Conservation (phyloP, 2,329 filamentous ascomycete genomes). For the Aspergillus flavus region DNA sequence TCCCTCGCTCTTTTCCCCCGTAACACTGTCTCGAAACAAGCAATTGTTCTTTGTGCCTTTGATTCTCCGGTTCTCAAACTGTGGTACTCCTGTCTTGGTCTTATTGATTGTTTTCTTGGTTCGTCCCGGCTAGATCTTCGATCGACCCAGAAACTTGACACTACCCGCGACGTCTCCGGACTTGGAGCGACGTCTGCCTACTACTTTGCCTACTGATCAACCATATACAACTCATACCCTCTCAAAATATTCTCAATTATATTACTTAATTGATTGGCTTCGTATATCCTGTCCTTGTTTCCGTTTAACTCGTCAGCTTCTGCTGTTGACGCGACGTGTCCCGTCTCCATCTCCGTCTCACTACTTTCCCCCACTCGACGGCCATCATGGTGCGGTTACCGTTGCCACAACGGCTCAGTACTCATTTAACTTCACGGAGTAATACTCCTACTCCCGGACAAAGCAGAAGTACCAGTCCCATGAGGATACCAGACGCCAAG, state of each 20-base stretch:
- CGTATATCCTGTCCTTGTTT: neutral
- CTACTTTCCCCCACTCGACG: conserved; percentile 23
- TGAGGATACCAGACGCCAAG: conserved; percentile 45
- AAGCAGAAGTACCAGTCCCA: conserved; percentile 46
- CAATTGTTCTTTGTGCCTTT: neutral
- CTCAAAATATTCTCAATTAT: neutral
- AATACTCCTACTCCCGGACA: conserved; percentile 43
- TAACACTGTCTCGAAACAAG: neutral
- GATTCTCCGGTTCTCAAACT: neutral
- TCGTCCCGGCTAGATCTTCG: conserved; percentile 34
- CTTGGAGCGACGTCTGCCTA: neutral
- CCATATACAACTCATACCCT: neutral
- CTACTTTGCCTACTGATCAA: neutral
- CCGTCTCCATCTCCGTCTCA: conserved; percentile 12
- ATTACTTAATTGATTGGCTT: neutral
- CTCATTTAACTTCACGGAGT: conserved; percentile 46
- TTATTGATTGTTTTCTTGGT: conserved; percentile 8
- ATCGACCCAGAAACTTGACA: conserved; percentile 25
- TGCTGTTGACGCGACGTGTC: conserved; percentile 22
- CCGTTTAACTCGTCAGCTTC: conserved; percentile 17
- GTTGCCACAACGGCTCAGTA: conserved; percentile 59
- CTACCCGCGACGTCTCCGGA: neutral
- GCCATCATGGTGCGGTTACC: conserved; percentile 57
- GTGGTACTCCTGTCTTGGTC: neutral
- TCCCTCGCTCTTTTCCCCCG: neutral